These are phyloP conservation scores for Chaetothyriales sp. DNA, from an alignment of 2,329 filamentous ascomycete species.

Conservation along the genomic window DNA sequence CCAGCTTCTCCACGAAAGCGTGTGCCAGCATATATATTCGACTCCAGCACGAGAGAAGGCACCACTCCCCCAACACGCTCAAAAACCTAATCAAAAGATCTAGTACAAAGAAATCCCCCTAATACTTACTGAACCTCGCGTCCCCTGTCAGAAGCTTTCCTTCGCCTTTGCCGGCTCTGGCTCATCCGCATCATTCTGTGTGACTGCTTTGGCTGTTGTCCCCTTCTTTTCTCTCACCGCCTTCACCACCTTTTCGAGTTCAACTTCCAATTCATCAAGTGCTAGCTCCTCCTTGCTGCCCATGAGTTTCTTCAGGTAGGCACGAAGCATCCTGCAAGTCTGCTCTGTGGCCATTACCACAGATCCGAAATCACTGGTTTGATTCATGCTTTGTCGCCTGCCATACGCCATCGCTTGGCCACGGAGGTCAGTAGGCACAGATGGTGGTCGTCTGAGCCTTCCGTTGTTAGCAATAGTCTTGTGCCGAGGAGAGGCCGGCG, in stretches of 20 bases:
- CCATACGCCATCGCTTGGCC: conserved; percentile 27
- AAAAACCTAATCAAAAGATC: neutral
- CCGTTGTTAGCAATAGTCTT: conserved; percentile 23
- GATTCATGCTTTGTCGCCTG: conserved; percentile 19
- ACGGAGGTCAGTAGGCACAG: conserved; percentile 36
- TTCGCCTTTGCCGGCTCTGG: neutral
- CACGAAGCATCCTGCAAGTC: conserved; percentile 42
- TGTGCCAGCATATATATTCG: neutral
- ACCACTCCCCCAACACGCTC: neutral
- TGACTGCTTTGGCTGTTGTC: neutral
- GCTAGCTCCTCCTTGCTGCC: conserved; percentile 32
- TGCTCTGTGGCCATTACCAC: conserved; percentile 43
- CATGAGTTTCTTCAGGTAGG: conserved; percentile 44
- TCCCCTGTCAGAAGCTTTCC: neutral
- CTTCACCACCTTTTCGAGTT: conserved; percentile 37
- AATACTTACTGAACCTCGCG: neutral
- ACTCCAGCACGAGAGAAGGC: neutral
- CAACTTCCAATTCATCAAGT: conserved; percentile 42
- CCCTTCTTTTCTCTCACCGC: conserved; percentile 28
- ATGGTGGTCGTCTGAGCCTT: conserved; percentile 25
- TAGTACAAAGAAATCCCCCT: neutral
- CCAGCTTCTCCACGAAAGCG: neutral
- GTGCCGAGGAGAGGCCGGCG: conserved; percentile 17
- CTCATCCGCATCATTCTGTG: neutral
- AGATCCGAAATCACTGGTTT: conserved; percentile 31